Percentiles rank a stretch among this genome's conserved stretches.
Evolutionary conservation across 164 flowering plant genomes (phyloP).

Genomic region (Vitis amurensis): DNA sequence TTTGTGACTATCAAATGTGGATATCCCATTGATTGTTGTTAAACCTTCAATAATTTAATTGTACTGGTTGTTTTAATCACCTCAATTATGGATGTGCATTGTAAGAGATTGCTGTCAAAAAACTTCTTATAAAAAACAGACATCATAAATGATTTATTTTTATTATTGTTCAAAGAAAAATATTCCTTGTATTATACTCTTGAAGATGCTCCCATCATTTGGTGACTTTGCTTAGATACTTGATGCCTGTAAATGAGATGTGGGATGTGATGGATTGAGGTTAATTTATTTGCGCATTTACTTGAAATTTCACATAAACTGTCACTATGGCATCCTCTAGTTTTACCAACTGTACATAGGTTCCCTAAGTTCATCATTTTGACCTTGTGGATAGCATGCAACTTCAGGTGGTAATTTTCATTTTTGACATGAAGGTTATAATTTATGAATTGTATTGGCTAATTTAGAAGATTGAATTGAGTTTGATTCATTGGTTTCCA

Average conservation of each 20-base stretch:
- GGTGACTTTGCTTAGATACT: neutral
- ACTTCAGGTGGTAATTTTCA: slow-evolving; percentile 28
- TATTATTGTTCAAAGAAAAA: too few species aligned
- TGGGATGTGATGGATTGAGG: neutral
- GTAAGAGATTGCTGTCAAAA: too few species aligned
- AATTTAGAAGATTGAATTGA: neutral
- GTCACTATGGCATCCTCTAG: slow-evolving; percentile 16
- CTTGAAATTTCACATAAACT: neutral
- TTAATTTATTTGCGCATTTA: too few species aligned
- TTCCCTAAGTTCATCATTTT: slow-evolving; percentile 31
- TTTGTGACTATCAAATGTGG: too few species aligned
- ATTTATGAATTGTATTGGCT: neutral
- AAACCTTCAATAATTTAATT: too few species aligned
- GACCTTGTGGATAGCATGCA: slow-evolving; percentile 36
- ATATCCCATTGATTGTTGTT: too few species aligned
- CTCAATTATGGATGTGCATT: too few species aligned
- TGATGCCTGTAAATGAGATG: slow-evolving; percentile 1
- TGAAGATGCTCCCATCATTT: neutral
- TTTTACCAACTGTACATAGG: slow-evolving; percentile 4
- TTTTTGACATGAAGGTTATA: too few species aligned
- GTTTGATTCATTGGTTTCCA: neutral
- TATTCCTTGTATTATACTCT: neutral
- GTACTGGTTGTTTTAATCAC: too few species aligned
- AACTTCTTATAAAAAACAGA: too few species aligned
- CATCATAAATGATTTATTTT: too few species aligned